phyloP scores from a whole-genome alignment of 2,329 filamentous ascomycete species.

The Beauveria varroae region DNA sequence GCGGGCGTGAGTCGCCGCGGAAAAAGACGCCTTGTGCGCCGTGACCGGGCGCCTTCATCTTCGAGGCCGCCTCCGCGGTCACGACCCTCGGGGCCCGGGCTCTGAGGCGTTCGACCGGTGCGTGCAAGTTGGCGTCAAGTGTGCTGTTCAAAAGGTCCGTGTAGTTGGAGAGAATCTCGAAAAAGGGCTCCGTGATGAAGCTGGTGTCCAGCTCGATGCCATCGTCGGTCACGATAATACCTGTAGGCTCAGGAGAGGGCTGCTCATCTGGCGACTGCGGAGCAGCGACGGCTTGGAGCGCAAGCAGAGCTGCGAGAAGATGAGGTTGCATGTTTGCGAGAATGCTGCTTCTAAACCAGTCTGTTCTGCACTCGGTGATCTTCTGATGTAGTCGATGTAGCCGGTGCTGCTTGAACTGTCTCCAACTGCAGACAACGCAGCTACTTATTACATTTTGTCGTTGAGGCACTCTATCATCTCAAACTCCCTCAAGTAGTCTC shows the following conservation, averaged over 20 bases:
- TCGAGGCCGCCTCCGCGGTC: background rate
- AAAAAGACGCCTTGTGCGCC: constrained; percentile 9
- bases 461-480: background rate
- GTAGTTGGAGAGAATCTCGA: background rate
- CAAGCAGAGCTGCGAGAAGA: background rate
- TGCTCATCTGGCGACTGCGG: background rate
- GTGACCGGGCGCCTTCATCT: background rate
- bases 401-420: background rate
- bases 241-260: too few relatives aligned
- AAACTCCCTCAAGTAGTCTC: background rate
- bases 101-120: background rate
- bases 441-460: background rate
- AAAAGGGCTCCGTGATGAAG: background rate
- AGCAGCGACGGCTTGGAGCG: background rate
- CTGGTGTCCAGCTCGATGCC: background rate
- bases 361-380: background rate
- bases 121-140: background rate
- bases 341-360: background rate
- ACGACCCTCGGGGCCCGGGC: background rate
- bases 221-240: background rate
- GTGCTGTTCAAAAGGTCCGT: background rate
- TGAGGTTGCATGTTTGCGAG: background rate
- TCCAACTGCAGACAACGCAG: background rate
- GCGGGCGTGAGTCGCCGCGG: constrained; percentile 12
- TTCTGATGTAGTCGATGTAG: background rate